These are phyloP conservation scores for Fusarium veterinarium DNA, from an alignment of 2,329 filamentous ascomycete species.

Conservation along the genomic window DNA sequence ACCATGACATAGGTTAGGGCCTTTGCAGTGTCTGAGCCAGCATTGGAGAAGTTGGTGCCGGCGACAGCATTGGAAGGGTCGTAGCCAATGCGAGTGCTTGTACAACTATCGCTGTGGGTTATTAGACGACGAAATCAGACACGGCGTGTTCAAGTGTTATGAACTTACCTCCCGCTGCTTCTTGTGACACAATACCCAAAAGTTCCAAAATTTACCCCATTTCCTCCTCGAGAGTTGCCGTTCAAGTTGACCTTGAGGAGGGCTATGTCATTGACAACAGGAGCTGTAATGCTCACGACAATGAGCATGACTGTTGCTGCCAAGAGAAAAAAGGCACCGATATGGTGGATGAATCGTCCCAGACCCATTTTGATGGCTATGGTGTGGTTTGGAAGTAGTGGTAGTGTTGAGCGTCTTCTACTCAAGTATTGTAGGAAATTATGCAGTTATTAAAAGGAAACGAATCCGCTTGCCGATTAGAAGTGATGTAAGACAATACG, in stretches of 20 bases:
- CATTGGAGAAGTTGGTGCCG: constrained; percentile 54
- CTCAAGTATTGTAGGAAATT: not conserved
- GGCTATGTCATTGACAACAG: constrained; percentile 66
- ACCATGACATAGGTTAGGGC: constrained; percentile 69
- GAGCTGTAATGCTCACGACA: constrained; percentile 68
- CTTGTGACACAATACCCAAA: constrained; percentile 67
- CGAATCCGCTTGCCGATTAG: not conserved
- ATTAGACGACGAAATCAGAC: constrained; percentile 14
- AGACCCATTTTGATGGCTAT: constrained; percentile 55
- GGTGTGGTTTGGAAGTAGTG: constrained; percentile 4
- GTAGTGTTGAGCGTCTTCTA: not conserved
- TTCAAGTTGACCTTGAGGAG: constrained; percentile 64
- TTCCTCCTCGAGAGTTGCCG: constrained; percentile 50
- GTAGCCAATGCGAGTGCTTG: constrained; percentile 64
- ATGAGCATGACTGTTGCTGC: constrained; percentile 66
- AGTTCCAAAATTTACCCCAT: constrained; percentile 66
- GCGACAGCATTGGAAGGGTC: constrained; percentile 60
- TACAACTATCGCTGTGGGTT: constrained; percentile 59
- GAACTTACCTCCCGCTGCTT: constrained; percentile 41
- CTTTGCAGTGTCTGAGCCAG: constrained; percentile 58
- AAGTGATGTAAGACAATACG: constrained; percentile 6
- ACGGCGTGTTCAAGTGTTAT: not conserved
- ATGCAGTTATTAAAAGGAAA: not conserved
- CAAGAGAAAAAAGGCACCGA: constrained; percentile 69
- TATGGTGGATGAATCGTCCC: constrained; percentile 64